Evolutionary conservation across 73 alveolate species (phyloP).

Genomic region (Paramecium bursaria): DNA sequence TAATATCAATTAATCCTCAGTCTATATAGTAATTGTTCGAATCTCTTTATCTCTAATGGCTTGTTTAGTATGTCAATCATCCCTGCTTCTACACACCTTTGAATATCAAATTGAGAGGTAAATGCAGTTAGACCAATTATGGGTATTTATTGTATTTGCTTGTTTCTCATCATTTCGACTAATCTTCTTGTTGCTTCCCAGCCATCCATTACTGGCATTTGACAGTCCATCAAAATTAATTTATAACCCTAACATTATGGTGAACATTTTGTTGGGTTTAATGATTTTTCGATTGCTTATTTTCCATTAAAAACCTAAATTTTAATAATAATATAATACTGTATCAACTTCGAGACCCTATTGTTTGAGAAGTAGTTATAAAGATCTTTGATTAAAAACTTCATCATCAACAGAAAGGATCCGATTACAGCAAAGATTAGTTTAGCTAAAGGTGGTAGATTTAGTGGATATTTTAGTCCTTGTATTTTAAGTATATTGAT

Average conservation of each 20-base stretch:
- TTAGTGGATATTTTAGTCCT: conserved; percentile 6
- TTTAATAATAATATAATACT: neutral
- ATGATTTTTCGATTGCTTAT: conserved; percentile 47
- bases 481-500: neutral
- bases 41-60: conserved; percentile 50
- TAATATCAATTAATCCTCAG: conserved; percentile 42
- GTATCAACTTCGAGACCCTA: conserved; percentile 51
- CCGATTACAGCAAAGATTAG: conserved; percentile 43
- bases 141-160: conserved; percentile 55
- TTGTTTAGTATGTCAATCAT: conserved; percentile 57
- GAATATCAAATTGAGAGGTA: conserved; percentile 37
- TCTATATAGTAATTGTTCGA: neutral
- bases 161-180: conserved; percentile 42
- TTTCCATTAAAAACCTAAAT: conserved; percentile 67
- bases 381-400: conserved; percentile 46
- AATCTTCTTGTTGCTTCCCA: conserved; percentile 60
- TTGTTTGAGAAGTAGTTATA: conserved; percentile 21
- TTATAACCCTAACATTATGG: conserved; percentile 42
- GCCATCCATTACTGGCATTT: conserved; percentile 71
- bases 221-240: conserved; percentile 59
- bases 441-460: conserved; percentile 6
- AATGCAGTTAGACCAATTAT: conserved; percentile 69
- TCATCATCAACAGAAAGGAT: conserved; percentile 67
- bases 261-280: conserved; percentile 52
- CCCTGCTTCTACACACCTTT: conserved; percentile 56